These are phyloP conservation scores for Pseudogymnoascus sp. DNA, from an alignment of 2,329 filamentous ascomycete genomes.

Conservation along the genomic window DNA sequence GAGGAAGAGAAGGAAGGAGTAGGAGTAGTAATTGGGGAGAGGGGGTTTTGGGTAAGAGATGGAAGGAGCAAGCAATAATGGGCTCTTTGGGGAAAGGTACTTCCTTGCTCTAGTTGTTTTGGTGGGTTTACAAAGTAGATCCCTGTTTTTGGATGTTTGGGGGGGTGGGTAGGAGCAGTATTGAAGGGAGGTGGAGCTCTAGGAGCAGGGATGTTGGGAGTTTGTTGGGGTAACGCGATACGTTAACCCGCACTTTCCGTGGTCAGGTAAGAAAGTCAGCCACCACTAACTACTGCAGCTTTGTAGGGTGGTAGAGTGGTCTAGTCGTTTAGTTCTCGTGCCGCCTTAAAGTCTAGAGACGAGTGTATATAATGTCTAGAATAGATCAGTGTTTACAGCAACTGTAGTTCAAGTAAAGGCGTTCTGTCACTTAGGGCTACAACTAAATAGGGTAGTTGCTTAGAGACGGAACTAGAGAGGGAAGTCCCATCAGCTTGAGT, in stretches of 20 bases:
- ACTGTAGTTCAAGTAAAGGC: background rate
- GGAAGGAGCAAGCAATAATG: background rate
- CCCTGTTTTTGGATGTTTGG: background rate
- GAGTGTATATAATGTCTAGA: background rate
- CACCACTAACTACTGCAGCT: background rate
- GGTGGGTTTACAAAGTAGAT: background rate
- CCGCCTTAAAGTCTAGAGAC: background rate
- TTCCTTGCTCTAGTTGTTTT: slow-evolving; percentile 2
- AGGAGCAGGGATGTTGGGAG: background rate
- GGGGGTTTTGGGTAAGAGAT: background rate
- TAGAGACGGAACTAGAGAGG: background rate
- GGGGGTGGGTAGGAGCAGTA: background rate
- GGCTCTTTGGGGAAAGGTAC: background rate
- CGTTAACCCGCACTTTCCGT: slow-evolving; percentile 6
- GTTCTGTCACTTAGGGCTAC: background rate
- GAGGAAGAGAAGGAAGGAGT: background rate
- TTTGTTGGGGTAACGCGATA: slow-evolving; percentile 8
- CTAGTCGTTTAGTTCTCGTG: background rate
- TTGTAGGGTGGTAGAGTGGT: background rate
- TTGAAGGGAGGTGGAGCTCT: background rate
- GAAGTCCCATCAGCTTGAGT: background rate
- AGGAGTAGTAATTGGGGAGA: background rate
- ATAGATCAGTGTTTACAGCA: background rate
- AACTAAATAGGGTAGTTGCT: background rate
- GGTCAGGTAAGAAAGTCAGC: background rate